Evolutionary conservation across 83 land plant species (phyloP).

Genomic region (Picea abies): DNA sequence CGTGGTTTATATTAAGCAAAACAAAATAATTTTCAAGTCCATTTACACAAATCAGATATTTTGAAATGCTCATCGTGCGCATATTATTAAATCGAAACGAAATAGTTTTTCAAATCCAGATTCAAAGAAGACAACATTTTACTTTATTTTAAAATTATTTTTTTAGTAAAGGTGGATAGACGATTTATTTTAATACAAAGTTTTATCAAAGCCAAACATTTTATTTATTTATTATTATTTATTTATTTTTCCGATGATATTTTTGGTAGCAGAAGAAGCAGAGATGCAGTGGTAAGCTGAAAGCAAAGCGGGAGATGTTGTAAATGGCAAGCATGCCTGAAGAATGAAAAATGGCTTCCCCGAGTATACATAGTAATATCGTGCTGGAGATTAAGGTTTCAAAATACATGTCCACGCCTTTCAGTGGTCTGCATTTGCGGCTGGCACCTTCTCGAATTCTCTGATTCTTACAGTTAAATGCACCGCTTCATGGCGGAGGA

Average conservation of each 20-base stretch:
- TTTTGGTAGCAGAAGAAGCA: not conserved
- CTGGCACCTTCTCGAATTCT: not conserved
- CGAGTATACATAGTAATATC: not conserved
- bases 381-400: not conserved
- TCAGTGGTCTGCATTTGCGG: not conserved
- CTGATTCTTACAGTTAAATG: not conserved
- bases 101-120: conserved; percentile 10
- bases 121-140: not conserved
- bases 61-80: not conserved
- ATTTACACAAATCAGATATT: not conserved
- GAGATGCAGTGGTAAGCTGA: not conserved
- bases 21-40: conserved; percentile 10
- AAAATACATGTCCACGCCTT: not conserved
- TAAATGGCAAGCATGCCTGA: conserved; percentile 2
- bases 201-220: not conserved
- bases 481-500: not conserved
- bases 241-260: not conserved
- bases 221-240: conserved; percentile 12
- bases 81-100: not conserved
- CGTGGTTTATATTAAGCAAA: not conserved
- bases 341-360: not conserved
- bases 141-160: conserved; percentile 12
- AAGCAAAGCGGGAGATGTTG: not conserved
- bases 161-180: not conserved
- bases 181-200: too few relatives aligned